Base-by-base conservation (phyloP, 192 early-diverging fungal genomes). In the Diversispora epigaea region DNA sequence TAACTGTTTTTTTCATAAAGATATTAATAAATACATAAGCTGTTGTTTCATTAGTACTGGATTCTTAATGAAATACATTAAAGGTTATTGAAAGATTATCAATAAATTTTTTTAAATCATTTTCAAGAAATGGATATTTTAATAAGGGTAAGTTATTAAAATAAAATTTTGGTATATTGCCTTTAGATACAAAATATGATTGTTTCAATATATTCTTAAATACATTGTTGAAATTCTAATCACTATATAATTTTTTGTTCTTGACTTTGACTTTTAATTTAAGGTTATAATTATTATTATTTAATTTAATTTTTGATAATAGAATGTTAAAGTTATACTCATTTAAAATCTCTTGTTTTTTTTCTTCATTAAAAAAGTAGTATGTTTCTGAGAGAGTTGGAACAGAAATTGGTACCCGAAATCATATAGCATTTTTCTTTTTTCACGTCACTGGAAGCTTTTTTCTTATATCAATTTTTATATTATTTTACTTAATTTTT, bases 1-100 rank as follows among this genome's bases (percentile, higher is more conserved):
- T n/a, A 61, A 75, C 11, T 21, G 73, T 43, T 9, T 43, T 47
- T 12, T 75, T 47, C 60, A 75, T 75, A 41, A 75, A 75, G 19
- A 43, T 32, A 54, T 4, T 39, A 21, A 75, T 14, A 49, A 50
- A 75, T 41, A 47, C 47, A 22, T 61, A 61, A 49, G 44, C 73
- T 6, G 61, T 75, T 12, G 58, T 41, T 65, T 63, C 58, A 64
- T 75, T 75, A 43, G 6, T n/a, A n/a, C n/a, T 54, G 58, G 64
- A n/a, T 50, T 64, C 45, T 22, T 72, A 3, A 7, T 62, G 17
- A 61, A 75, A 75, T 64, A 43, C 46, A 25, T 49, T 19, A 2
- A 49, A 12, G 10, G 63, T 75, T 55, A 46, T 40, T 49, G 44
- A 11, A 40, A 64, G 0, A n/a, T 44, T 44, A 64, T 64, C 41